phyloP scores from a whole-genome alignment of 1,284 basidiomycete genomes.

The Fomitopsis pinicola region DNA sequence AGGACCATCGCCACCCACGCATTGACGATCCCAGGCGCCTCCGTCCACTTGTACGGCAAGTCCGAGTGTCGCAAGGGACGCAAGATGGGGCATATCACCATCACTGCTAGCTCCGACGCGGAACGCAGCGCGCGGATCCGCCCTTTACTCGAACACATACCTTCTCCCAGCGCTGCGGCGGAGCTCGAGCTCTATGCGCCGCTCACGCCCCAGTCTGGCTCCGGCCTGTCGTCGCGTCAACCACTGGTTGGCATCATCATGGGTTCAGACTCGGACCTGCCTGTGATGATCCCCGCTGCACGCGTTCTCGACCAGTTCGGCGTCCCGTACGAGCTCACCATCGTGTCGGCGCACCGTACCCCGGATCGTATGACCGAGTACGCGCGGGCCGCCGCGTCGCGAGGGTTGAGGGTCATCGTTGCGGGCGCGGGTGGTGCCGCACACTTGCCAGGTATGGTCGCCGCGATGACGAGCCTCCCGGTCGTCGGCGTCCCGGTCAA shows the following conservation, averaged over 20 bases:
- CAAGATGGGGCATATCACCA: constrained; percentile 98
- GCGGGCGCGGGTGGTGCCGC: constrained; percentile 97
- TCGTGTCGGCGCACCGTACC: constrained; percentile 96
- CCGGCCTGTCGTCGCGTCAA: constrained; percentile 56
- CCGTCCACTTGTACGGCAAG: constrained; percentile 93
- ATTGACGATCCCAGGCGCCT: constrained; percentile 70
- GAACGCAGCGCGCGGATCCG: constrained; percentile 69
- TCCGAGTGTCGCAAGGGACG: constrained; percentile 83
- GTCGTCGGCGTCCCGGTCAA: constrained; percentile 98
- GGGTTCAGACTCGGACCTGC: constrained; percentile 98
- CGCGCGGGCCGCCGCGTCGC: constrained; percentile 69
- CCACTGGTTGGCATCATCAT: constrained; percentile 96
- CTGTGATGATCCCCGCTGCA: constrained; percentile 89
- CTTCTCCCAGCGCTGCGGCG: constrained; percentile 40
- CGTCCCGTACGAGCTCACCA: constrained; percentile 91
- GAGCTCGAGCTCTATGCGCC: constrained; percentile 61
- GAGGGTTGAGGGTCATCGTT: constrained; percentile 82
- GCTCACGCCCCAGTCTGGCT: constrained; percentile 33
- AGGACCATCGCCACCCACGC: constrained; percentile 52
- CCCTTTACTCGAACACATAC: constrained; percentile 64
- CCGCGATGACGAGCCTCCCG: constrained; percentile 88
- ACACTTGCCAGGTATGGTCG: constrained; percentile 98
- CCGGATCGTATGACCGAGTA: constrained; percentile 86
- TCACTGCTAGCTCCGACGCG: constrained; percentile 83
- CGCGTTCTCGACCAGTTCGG: constrained; percentile 79